Conservation (phyloP, 2,329 filamentous ascomycete species). For the Xenosphaeropsis pyriputrescens region DNA sequence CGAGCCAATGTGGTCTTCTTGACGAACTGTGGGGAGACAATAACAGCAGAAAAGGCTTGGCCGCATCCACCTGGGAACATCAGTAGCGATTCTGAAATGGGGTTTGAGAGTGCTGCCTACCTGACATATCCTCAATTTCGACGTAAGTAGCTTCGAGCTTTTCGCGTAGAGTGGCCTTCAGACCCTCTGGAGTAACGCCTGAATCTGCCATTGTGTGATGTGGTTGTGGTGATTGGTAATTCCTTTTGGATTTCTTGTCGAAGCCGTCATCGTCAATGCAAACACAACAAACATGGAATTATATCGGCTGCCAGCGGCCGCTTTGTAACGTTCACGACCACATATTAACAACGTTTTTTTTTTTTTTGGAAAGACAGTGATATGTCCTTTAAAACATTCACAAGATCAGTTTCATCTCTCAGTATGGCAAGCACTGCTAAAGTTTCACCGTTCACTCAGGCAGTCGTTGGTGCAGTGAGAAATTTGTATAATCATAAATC, state of each 20-base stretch:
- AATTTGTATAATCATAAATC: slow-evolving; percentile 45
- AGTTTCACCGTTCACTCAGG: slow-evolving; percentile 34
- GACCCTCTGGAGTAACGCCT: slow-evolving; percentile 56
- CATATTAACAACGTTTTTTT: too few species aligned
- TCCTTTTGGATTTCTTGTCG: background rate
- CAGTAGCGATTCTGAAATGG: background rate
- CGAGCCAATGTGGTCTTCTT: slow-evolving; percentile 48
- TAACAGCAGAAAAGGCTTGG: slow-evolving; percentile 55
- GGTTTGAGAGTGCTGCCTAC: slow-evolving; percentile 31
- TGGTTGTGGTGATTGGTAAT: background rate
- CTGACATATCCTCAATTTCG: slow-evolving; percentile 83
- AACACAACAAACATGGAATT: background rate
- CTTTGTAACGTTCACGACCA: background rate
- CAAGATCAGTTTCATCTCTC: slow-evolving; percentile 3
- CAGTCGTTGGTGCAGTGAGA: slow-evolving; percentile 66
- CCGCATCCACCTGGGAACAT: slow-evolving; percentile 45
- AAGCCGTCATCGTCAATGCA: too few species aligned
- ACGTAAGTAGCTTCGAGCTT: slow-evolving; percentile 65
- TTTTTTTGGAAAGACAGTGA: background rate
- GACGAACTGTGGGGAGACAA: slow-evolving; percentile 44
- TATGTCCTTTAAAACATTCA: background rate
- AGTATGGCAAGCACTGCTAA: slow-evolving; percentile 10
- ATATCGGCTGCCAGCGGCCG: background rate
- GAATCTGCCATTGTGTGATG: slow-evolving; percentile 31
- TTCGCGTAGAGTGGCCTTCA: slow-evolving; percentile 54